Evolutionary conservation across 1,284 basidiomycete genomes (phyloP).

Genomic region (Heliocybe sulcata): DNA sequence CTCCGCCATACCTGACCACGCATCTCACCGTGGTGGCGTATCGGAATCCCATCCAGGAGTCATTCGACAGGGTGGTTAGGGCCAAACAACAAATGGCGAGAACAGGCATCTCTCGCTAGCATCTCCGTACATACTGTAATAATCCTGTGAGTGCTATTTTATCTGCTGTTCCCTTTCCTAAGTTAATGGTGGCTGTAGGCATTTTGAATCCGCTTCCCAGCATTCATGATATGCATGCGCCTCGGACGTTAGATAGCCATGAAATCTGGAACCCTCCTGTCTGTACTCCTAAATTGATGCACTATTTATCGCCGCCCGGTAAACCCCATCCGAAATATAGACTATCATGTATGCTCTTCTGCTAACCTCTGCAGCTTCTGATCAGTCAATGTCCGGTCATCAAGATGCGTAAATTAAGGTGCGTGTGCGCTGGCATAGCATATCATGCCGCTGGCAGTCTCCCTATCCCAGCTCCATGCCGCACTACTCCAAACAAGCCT

Average conservation of each 20-base stretch:
- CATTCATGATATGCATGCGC: not conserved
- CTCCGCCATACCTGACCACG: constrained; percentile 58
- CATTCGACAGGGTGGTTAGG: constrained; percentile 56
- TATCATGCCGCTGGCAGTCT: not conserved
- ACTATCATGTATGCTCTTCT: not conserved
- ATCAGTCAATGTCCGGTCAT: not conserved
- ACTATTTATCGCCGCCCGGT: not conserved
- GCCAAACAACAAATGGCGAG: constrained; percentile 32
- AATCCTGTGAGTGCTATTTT: not conserved
- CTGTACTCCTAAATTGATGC: not conserved
- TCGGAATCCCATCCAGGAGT: constrained; percentile 59
- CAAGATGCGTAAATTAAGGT: not conserved
- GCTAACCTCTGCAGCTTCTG: not conserved
- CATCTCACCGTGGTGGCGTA: constrained; percentile 60
- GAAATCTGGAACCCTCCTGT: not conserved
- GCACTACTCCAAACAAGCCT: too few relatives aligned
- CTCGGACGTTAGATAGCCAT: not conserved
- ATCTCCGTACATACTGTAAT: not conserved
- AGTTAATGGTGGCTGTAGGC: not conserved
- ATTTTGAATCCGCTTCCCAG: not conserved
- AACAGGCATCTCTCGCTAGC: not conserved
- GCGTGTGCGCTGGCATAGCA: not conserved
- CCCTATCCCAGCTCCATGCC: too few relatives aligned
- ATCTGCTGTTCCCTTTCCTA: not conserved
- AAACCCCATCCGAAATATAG: not conserved